phyloP scores from a whole-genome alignment of 805 yeast genomes.

The Hanseniaspora occidentalis region DNA sequence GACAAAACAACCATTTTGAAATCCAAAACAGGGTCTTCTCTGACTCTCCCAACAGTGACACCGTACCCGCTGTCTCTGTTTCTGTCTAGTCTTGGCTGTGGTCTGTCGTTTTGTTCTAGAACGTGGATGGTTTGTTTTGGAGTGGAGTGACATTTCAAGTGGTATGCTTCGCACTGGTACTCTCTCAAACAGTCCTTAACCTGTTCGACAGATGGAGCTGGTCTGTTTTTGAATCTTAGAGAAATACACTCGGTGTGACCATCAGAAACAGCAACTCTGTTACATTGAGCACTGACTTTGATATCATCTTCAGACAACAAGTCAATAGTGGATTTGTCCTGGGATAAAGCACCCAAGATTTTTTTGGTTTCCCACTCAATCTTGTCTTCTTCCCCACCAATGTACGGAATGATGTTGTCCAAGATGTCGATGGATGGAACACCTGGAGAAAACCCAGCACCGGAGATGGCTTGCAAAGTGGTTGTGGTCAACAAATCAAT shows the following conservation, averaged over 20 bases:
- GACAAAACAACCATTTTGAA: conserved; percentile 95
- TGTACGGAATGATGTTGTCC: conserved; percentile 90
- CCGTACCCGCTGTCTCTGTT: conserved; percentile 91
- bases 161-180: conserved; percentile 73
- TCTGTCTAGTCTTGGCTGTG: conserved; percentile 95
- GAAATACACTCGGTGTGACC: conserved; percentile 97
- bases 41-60: conserved; percentile 86
- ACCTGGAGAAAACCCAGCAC: conserved; percentile 98
- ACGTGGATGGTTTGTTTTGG: conserved; percentile 89
- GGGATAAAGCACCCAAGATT: conserved; percentile 59
- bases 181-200: conserved; percentile 58
- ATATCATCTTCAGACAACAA: conserved; percentile 55
- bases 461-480: conserved; percentile 94
- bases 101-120: conserved; percentile 83
- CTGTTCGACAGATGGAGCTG: conserved; percentile 65
- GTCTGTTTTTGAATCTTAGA: conserved; percentile 65
- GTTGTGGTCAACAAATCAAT: conserved; percentile 77
- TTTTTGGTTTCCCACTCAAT: conserved; percentile 97
- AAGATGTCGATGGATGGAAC: conserved; percentile 89
- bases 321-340: conserved; percentile 40
- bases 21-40: conserved; percentile 89
- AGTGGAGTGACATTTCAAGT: conserved; percentile 78
- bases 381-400: conserved; percentile 95
- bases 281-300: conserved; percentile 90
- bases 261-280: conserved; percentile 92